Conservation (phyloP, 192 early-diverging fungal species). For the Rhizophagus prolifer region DNA sequence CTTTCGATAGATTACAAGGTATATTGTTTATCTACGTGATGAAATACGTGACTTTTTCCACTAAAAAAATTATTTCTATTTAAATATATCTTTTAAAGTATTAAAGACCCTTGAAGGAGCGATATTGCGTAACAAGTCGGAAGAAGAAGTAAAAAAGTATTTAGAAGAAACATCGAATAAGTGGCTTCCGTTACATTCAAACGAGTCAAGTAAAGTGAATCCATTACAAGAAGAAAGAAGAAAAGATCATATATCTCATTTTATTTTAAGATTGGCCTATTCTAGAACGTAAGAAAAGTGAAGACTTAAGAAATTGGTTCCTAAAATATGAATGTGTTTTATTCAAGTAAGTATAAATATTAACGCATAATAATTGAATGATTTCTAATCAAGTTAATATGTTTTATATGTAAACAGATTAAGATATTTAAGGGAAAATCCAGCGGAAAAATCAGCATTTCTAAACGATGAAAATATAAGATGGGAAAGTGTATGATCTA, state of each 20-base stretch:
- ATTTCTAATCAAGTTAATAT: neutral
- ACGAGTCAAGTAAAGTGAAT: slow-evolving; percentile 40
- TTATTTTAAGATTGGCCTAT: slow-evolving; percentile 77
- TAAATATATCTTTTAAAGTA: slow-evolving; percentile 44
- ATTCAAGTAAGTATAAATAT: slow-evolving; percentile 46
- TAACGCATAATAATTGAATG: neutral
- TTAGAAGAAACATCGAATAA: slow-evolving; percentile 51
- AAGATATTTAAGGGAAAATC: slow-evolving; percentile 44
- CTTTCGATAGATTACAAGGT: slow-evolving; percentile 72
- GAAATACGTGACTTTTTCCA: neutral
- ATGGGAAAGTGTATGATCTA: slow-evolving; percentile 47
- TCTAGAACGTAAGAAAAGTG: slow-evolving; percentile 56
- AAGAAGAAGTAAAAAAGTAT: slow-evolving; percentile 56
- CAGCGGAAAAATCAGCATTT: slow-evolving; percentile 55
- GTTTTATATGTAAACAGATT: slow-evolving; percentile 28
- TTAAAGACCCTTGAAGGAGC: slow-evolving; percentile 83
- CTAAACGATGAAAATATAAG: slow-evolving; percentile 46
- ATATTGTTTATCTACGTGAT: neutral
- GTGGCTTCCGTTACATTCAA: slow-evolving; percentile 65
- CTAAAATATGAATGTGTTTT: slow-evolving; percentile 67
- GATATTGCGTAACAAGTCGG: slow-evolving; percentile 64
- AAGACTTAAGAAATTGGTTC: slow-evolving; percentile 75
- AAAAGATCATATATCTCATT: slow-evolving; percentile 83
- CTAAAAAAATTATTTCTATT: too few relatives aligned
- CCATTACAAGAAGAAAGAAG: slow-evolving; percentile 54